Evolutionary conservation across 805 yeast species (phyloP), one percentile per base, ranked within the genome.

Genomic region (Starmerella khaoyaiensis): DNA sequence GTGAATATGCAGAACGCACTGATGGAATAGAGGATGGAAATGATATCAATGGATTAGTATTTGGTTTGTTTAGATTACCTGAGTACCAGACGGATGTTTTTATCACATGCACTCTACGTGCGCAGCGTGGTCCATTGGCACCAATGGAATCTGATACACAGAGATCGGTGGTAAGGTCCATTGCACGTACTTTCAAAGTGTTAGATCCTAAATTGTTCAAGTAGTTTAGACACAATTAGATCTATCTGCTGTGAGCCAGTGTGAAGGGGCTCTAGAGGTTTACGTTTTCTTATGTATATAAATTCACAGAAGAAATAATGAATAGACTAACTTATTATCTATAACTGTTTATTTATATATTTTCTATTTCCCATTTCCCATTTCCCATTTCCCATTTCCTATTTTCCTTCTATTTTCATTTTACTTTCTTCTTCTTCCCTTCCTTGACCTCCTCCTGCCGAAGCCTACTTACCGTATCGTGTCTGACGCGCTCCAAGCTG

Each of bases 41-140:
- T 10, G 25, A 33, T 19, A 27, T 18, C 20, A 24, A 29, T 6
- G 23, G 34, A 16, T 39, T 48, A 2, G 21, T 37, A 12, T 48
- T 45, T 27, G 51, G 46, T 3, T 35, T 49, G 9, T 39, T 51
- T 35, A 33, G 48, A n/a, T 41, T 51, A 14, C 25, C 30, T 9
- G 37, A 48, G 32, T 40, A 25, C 45, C 18, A 31, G 6, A 48
- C 52, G 2, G 55, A 51, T 30, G 52, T 51, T 6, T 28, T 51
- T 10, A 21, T 51, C 17, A 51, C 52, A 7, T 40, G 33, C 25
- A 33, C 36, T 3, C 14, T 42, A 16, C 12, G 29, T 19, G 28
- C 33, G 19, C 36, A 19, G 25, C 29, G 12, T 9, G 16, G 19
- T 12, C 11, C 15, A 5, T 17, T 29, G 9, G 16, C 9, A 9